These are phyloP conservation scores for Clarkia xantiana DNA, from an alignment of 345 rosid species.

Conservation along the genomic window DNA sequence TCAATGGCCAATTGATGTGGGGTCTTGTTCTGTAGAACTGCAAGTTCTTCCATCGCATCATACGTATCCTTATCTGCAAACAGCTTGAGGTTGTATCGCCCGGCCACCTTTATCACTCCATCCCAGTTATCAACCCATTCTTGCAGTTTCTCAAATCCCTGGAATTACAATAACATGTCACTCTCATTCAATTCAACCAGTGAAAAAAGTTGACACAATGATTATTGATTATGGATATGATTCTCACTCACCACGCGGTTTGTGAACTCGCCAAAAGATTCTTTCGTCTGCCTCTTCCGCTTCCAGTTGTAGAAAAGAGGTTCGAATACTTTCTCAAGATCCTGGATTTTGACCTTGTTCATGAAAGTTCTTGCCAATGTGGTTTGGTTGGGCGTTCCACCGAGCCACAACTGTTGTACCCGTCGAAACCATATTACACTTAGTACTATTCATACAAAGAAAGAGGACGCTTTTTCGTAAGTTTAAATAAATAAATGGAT, in stretches of 20 bases:
- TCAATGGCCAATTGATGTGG: slow-evolving; percentile 58
- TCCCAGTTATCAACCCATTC: slow-evolving; percentile 72
- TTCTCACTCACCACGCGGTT: slow-evolving; percentile 50
- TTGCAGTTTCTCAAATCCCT: slow-evolving; percentile 89
- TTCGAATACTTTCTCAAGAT: slow-evolving; percentile 74
- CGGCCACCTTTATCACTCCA: slow-evolving; percentile 25
- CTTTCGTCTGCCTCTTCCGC: slow-evolving; percentile 47
- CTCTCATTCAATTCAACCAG: background rate
- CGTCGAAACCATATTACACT: background rate
- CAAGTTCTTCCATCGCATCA: slow-evolving; percentile 48
- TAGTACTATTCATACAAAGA: no score
- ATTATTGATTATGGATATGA: background rate
- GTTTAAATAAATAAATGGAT: slow-evolving; percentile 11
- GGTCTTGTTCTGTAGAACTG: slow-evolving; percentile 43
- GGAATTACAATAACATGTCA: slow-evolving; percentile 1
- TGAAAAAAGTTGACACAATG: background rate
- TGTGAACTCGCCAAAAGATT: slow-evolving; percentile 84
- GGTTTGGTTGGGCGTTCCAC: slow-evolving; percentile 84
- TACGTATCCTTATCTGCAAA: slow-evolving; percentile 54
- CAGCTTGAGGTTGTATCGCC: slow-evolving; percentile 37
- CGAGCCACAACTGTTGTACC: slow-evolving; percentile 69
- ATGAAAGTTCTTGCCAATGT: slow-evolving; percentile 60
- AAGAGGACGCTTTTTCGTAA: no score
- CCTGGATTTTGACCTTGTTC: slow-evolving; percentile 86
- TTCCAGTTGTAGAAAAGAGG: slow-evolving; percentile 90